Evolutionary conservation across 306 rosid species (phyloP).

Genomic region (Rosa rugosa): DNA sequence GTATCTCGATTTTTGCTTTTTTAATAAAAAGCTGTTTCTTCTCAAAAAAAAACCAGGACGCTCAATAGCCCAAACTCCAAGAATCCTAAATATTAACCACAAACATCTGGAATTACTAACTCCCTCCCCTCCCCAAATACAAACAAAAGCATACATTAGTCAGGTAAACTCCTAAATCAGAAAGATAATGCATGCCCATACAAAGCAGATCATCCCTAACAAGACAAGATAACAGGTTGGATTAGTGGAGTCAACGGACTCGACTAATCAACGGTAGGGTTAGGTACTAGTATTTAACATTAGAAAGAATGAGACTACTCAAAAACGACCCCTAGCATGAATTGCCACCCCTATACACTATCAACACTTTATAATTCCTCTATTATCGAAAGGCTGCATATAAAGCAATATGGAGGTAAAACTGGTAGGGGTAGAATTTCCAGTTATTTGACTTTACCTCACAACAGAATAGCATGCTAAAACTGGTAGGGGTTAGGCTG

Average conservation of each 20-base stretch:
- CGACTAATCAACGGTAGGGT: background rate
- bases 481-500: too few species aligned
- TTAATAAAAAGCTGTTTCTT: too few species aligned
- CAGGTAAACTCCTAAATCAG: background rate
- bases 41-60: background rate
- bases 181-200: background rate
- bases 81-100: background rate
- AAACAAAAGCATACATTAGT: background rate
- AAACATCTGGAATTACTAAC: background rate
- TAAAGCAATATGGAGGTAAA: too few species aligned
- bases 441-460: too few species aligned
- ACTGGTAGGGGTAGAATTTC: too few species aligned
- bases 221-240: background rate
- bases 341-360: too few species aligned
- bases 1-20: too few species aligned
- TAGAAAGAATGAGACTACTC: too few species aligned
- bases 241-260: background rate
- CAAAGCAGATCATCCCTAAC: background rate
- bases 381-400: too few species aligned
- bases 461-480: too few species aligned
- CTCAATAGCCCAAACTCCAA: background rate
- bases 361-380: background rate
- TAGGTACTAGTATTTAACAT: background rate
- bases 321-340: too few species aligned
- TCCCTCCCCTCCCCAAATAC: background rate